Evolutionary conservation across 2,329 filamentous ascomycete genomes (phyloP), one percentile per base, ranked within the genome.

Genomic region (Nigrograna mackinnonii): DNA sequence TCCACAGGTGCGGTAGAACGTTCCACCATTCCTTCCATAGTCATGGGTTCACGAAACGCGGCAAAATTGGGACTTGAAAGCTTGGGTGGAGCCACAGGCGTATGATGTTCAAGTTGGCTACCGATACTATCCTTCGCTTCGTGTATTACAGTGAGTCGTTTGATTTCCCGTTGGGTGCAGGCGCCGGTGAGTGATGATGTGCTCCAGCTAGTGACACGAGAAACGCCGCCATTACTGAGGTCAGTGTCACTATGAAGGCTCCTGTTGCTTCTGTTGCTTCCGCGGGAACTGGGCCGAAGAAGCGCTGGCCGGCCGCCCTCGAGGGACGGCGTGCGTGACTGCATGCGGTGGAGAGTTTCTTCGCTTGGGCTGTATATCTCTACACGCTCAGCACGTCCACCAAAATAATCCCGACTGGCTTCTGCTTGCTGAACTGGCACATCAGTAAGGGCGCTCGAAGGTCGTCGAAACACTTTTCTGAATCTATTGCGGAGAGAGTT

Each of bases 121-220:
- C 60, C 54, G 13, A 64, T 56, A 21, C 65, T 68, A 36, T 66
- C 61, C 40, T 64, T 67, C 4, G 62, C 74, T 59, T 86, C 84
- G 34, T 79, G 79, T 57, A 87, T 86, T 18, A 84, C 75, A 2
- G 83, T 84, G n/a, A 87, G 67, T 2, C 81, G 76, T 54, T 85
- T 71, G 63, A 45, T 80, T 72, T 72, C 77, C 68, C 46, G 73
- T 44, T 70, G 75, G 44, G 62, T 80, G 5, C 76, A 66, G 3
- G 79, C 76, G 3, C 79, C 82, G 43, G 77, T 77, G 2, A 76
- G 73, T 1, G 79, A 80, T 0, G 85, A 87, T 47, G 83, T 81
- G 4, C 79, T 79, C 86, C 86, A 89, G 62, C 86, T 90, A 2
- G 85, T 88, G 37, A 88, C 80, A 17, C 85, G 58, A 14, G 64